Percentiles rank a stretch among this genome's conserved stretches.
These are phyloP conservation scores for Quercus lobata DNA, from an alignment of 331 rosid genomes.

Conservation along the genomic window DNA sequence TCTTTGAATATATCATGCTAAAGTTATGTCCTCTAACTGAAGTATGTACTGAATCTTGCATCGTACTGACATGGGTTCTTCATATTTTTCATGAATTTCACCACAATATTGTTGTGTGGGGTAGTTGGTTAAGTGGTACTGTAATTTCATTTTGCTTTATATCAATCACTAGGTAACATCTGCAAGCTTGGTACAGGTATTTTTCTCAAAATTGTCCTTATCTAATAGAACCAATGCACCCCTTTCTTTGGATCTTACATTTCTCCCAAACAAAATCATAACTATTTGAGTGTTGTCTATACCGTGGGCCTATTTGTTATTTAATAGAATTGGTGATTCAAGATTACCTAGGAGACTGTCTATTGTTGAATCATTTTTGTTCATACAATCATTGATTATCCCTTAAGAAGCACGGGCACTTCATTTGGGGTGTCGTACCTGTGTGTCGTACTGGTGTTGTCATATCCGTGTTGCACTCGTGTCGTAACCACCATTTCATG, in stretches of 20 bases:
- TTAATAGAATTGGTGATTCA: conserved; percentile 44
- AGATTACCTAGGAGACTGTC: conserved; percentile 60
- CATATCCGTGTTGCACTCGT: too few species aligned
- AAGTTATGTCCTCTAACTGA: background rate
- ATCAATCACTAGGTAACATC: conserved; percentile 49
- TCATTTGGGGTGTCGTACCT: too few species aligned
- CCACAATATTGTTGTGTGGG: conserved; percentile 67
- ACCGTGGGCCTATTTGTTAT: conserved; percentile 51
- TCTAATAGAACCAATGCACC: too few species aligned
- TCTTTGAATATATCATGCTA: background rate
- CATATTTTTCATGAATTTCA: conserved; percentile 67
- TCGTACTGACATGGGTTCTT: background rate
- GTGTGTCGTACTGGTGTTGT: too few species aligned
- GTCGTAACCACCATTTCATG: too few species aligned
- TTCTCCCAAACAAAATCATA: background rate
- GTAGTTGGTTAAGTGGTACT: conserved; percentile 37
- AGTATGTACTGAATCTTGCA: background rate
- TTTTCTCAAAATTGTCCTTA: background rate
- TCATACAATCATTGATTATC: background rate
- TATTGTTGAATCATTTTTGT: background rate
- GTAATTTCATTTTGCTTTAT: conserved; percentile 70
- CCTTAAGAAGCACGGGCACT: too few species aligned
- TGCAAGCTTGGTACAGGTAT: background rate
- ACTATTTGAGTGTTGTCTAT: conserved; percentile 6
- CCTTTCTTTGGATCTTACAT: too few species aligned